These are phyloP conservation scores for Cystobasidium pallidum DNA, from an alignment of 1,284 basidiomycete species.

Conservation along the genomic window DNA sequence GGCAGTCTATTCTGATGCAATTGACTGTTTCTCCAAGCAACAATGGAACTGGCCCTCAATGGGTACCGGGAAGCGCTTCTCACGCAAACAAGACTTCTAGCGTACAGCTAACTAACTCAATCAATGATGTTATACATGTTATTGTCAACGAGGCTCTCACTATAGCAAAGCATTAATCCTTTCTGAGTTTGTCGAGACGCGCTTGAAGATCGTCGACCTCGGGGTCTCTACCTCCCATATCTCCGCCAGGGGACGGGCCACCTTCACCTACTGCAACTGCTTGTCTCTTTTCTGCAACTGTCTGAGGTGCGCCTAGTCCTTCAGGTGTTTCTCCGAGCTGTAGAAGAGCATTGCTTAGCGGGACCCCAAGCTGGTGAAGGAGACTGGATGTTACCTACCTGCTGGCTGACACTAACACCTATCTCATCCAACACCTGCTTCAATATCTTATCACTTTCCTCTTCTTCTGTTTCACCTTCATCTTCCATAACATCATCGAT, in stretches of 20 bases:
- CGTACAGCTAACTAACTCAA: background rate
- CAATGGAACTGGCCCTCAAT: background rate
- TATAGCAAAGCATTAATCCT: slow-evolving; percentile 49
- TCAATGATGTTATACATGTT: too few species aligned
- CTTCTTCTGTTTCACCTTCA: slow-evolving; percentile 84
- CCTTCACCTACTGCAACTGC: slow-evolving; percentile 78
- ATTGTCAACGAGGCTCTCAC: too few species aligned
- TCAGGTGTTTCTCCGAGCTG: slow-evolving; percentile 84
- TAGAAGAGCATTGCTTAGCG: background rate
- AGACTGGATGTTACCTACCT: slow-evolving; percentile 62
- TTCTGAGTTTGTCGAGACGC: slow-evolving; percentile 75
- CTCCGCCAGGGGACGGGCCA: slow-evolving; percentile 55
- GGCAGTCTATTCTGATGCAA: too few species aligned
- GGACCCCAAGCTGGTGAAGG: background rate
- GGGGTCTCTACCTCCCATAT: slow-evolving; percentile 59
- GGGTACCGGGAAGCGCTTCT: background rate
- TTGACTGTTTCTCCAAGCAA: too few species aligned
- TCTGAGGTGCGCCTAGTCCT: slow-evolving; percentile 62
- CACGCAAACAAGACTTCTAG: background rate
- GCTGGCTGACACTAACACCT: slow-evolving; percentile 86
- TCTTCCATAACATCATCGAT: slow-evolving; percentile 97
- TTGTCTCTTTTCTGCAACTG: slow-evolving; percentile 68
- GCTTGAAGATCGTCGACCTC: slow-evolving; percentile 90
- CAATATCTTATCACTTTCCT: slow-evolving; percentile 93
- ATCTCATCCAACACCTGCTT: slow-evolving; percentile 98